Evolutionary conservation across 139 green algal species (phyloP).

Genomic region (Axilococcus clingmanii): DNA sequence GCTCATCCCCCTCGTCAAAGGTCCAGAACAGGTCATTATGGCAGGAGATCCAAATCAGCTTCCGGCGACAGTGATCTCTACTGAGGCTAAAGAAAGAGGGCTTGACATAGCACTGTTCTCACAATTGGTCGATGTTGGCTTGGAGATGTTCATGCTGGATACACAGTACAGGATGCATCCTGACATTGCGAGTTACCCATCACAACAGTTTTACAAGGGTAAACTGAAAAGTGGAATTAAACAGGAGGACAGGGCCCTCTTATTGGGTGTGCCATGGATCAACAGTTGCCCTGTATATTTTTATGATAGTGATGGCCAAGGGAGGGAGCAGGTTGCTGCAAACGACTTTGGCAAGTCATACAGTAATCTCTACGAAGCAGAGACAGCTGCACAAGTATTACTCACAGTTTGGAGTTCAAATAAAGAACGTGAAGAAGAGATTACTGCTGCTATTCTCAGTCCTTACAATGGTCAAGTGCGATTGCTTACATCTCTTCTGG

Average conservation of each 20-base stretch:
- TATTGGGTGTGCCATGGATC: background rate
- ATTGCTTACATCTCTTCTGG: constrained; percentile 1
- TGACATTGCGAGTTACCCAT: constrained; percentile 46
- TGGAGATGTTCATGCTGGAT: constrained; percentile 70
- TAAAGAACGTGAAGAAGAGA: too few relatives aligned
- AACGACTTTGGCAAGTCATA: constrained; percentile 40
- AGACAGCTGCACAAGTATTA: constrained; percentile 42
- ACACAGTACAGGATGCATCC: constrained; percentile 93
- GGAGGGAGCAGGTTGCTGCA: too few relatives aligned
- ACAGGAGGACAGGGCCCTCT: constrained; percentile 16
- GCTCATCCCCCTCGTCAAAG: constrained; percentile 73
- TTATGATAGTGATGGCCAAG: too few relatives aligned
- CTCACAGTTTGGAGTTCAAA: too few relatives aligned
- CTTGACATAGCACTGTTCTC: constrained; percentile 79
- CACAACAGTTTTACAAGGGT: constrained; percentile 47
- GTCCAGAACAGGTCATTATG: constrained; percentile 73
- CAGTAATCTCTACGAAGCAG: constrained; percentile 55
- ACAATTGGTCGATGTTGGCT: constrained; percentile 43
- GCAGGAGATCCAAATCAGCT: constrained; percentile 86
- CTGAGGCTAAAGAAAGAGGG: constrained; percentile 31
- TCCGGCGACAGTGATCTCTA: constrained; percentile 63
- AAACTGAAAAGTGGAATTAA: constrained; percentile 27
- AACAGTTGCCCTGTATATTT: too few relatives aligned
- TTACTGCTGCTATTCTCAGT: constrained; percentile 72
- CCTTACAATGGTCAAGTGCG: constrained; percentile 66